Conservation (phyloP, 768 basidiomycete genomes). For the Suillus weaverae region DNA sequence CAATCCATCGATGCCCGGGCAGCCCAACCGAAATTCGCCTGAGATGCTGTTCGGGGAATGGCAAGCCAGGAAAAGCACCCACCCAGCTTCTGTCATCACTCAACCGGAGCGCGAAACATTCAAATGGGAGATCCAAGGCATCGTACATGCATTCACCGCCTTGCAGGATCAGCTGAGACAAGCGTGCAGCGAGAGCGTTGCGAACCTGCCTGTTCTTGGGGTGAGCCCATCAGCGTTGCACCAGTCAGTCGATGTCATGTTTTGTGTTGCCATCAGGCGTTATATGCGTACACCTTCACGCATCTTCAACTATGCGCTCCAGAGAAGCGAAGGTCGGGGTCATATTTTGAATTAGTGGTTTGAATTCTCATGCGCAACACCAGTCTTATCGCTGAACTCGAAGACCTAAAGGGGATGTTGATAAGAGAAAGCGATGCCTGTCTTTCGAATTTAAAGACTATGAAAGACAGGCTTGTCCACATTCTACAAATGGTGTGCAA, state of each 20-base stretch:
- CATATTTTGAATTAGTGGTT: conserved; percentile 10
- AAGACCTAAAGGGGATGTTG: conserved; percentile 4
- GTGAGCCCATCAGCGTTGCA: conserved; percentile 13
- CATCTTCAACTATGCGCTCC: conserved; percentile 21
- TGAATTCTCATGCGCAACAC: conserved; percentile 12
- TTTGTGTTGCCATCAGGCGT: conserved; percentile 17
- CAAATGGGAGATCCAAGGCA: conserved; percentile 15
- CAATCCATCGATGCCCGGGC: neutral
- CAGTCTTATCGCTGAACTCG: conserved; percentile 3
- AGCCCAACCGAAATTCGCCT: neutral
- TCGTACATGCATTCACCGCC: conserved; percentile 21
- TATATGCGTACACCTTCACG: conserved; percentile 31
- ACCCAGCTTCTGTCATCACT: neutral
- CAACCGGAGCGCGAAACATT: conserved; percentile 14
- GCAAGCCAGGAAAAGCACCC: neutral
- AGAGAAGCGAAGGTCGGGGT: conserved; percentile 12
- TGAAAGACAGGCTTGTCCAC: conserved; percentile 14
- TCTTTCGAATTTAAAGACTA: conserved; percentile 14
- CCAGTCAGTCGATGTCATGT: conserved; percentile 6
- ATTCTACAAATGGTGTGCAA: conserved; percentile 20
- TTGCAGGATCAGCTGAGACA: conserved; percentile 8
- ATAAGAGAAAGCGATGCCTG: conserved; percentile 9
- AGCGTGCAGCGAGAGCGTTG: conserved; percentile 18
- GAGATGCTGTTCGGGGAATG: neutral
- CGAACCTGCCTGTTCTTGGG: conserved; percentile 23